Percentiles rank a stretch among this genome's conserved stretches.
Conservation (phyloP, 1,139 yeast genomes). For the Maudiozyma humilis region DNA sequence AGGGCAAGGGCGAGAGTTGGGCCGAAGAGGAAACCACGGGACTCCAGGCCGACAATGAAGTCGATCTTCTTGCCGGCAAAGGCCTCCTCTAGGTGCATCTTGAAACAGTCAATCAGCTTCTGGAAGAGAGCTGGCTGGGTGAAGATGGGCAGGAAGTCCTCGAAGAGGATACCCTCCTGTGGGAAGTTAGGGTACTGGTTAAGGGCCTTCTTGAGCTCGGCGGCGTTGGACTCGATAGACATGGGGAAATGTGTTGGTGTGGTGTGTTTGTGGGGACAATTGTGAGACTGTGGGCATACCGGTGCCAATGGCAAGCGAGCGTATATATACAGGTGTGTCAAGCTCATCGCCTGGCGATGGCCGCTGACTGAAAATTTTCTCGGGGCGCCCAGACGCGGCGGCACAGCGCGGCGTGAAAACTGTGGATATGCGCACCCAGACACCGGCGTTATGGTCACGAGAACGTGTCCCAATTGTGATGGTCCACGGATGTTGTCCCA, state of each 20-base stretch:
- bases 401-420: no score
- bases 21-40: conserved; percentile 94
- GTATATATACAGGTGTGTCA: neutral
- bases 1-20: conserved; percentile 88
- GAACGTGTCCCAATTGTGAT: neutral
- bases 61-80: conserved; percentile 57
- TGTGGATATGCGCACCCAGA: no score
- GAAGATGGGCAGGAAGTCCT: conserved; percentile 92
- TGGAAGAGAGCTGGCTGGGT: conserved; percentile 72
- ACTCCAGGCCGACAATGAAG: conserved; percentile 87
- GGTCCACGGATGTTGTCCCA: neutral
- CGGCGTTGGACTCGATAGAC: conserved; percentile 40
- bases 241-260: conserved; percentile 8
- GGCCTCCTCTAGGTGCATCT: conserved; percentile 55
- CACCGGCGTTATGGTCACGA: no score
- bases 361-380: neutral
- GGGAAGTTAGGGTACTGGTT: conserved; percentile 93
- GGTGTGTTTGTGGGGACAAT: no score
- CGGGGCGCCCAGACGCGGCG: neutral
- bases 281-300: neutral
- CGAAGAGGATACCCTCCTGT: conserved; percentile 82
- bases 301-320: neutral
- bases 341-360: neutral
- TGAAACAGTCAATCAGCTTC: conserved; percentile 72
- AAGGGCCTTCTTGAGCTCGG: conserved; percentile 55